These are phyloP conservation scores for Leccinum ochraceum DNA, from an alignment of 768 basidiomycete genomes.

Conservation along the genomic window DNA sequence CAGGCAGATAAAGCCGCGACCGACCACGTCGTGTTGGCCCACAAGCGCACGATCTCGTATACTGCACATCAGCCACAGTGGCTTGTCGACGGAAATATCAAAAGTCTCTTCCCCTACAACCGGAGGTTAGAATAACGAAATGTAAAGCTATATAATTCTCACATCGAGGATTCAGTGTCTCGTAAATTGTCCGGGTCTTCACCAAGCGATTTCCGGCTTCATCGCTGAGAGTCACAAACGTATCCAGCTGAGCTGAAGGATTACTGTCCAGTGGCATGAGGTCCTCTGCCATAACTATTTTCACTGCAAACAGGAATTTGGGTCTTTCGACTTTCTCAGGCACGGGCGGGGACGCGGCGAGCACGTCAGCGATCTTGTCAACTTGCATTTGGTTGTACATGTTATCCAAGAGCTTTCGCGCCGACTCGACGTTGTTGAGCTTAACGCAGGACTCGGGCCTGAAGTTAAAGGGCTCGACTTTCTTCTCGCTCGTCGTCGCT, in stretches of 20 bases:
- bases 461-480: slow-evolving; percentile 94
- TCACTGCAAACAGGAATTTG: slow-evolving; percentile 88
- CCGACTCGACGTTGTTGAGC: slow-evolving; percentile 95
- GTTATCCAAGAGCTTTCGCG: slow-evolving; percentile 86
- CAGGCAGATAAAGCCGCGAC: slow-evolving; percentile 88
- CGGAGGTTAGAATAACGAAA: slow-evolving; percentile 7
- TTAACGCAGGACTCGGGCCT: slow-evolving; percentile 93
- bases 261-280: slow-evolving; percentile 76
- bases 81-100: slow-evolving; percentile 89
- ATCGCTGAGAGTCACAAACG: slow-evolving; percentile 93
- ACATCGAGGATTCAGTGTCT: slow-evolving; percentile 89
- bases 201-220: slow-evolving; percentile 86
- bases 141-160: slow-evolving; percentile 31
- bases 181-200: slow-evolving; percentile 96
- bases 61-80: slow-evolving; percentile 97
- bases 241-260: slow-evolving; percentile 81
- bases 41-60: slow-evolving; percentile 87
- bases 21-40: slow-evolving; percentile 92
- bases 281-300: slow-evolving; percentile 89
- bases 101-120: slow-evolving; percentile 92
- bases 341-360: slow-evolving; percentile 62
- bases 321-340: slow-evolving; percentile 68
- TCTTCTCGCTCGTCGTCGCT: slow-evolving; percentile 79
- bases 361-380: slow-evolving; percentile 74
- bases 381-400: slow-evolving; percentile 92